Evolutionary conservation across 805 yeast species (phyloP).

Genomic region (Cyberlindnera bimundalis): DNA sequence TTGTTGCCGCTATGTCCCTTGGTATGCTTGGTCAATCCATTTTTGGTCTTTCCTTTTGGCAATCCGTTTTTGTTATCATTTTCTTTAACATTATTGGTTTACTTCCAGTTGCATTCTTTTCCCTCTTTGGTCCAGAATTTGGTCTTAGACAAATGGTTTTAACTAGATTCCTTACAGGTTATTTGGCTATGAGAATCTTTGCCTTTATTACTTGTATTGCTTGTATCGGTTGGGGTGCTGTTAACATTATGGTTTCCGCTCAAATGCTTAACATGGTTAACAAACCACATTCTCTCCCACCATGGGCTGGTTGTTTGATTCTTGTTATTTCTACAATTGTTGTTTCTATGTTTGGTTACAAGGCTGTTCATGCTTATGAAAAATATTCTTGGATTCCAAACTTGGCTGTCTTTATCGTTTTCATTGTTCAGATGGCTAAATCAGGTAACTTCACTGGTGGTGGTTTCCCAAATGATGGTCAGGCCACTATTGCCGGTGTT

Average conservation of each 20-base stretch:
- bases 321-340: slow-evolving; percentile 63
- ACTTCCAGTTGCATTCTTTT: slow-evolving; percentile 76
- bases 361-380: slow-evolving; percentile 76
- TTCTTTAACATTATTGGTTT: slow-evolving; percentile 75
- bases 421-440: slow-evolving; percentile 72
- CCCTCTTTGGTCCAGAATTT: slow-evolving; percentile 76
- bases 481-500: slow-evolving; percentile 68
- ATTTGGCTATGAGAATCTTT: slow-evolving; percentile 69
- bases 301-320: slow-evolving; percentile 87
- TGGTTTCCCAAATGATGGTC: slow-evolving; percentile 44
- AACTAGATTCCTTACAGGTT: slow-evolving; percentile 76
- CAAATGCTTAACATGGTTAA: slow-evolving; percentile 78
- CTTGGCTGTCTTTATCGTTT: slow-evolving; percentile 64
- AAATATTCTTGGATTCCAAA: slow-evolving; percentile 89
- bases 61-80: slow-evolving; percentile 59
- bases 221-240: slow-evolving; percentile 95
- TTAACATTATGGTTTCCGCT: slow-evolving; percentile 86
- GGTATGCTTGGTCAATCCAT: slow-evolving; percentile 69
- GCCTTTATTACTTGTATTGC: slow-evolving; percentile 76
- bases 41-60: slow-evolving; percentile 71
- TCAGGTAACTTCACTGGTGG: slow-evolving; percentile 62
- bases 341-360: slow-evolving; percentile 82
- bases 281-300: slow-evolving; percentile 57
- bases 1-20: slow-evolving; percentile 74
- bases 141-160: slow-evolving; percentile 88